Evolutionary conservation across 176 grass and related monocot genomes (phyloP), one percentile per base, ranked within the genome.

Genomic region (Juncus inflexus): DNA sequence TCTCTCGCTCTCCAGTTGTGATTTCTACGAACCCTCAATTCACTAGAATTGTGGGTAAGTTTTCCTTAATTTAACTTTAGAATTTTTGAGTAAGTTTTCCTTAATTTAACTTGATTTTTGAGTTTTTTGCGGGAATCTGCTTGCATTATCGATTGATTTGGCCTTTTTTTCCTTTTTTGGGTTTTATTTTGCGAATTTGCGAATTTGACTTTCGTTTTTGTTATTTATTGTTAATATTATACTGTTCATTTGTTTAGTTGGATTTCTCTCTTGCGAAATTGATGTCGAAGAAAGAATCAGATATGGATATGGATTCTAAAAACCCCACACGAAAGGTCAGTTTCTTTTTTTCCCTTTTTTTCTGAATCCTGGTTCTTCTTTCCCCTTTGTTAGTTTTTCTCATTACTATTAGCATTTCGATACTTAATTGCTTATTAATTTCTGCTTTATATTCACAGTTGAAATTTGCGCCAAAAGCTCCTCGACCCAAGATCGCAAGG

Each of bases 381-480:
- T 61, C 15, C 37, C 16, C 35, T 12, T 28, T 36, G 5, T 10
- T 28, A 8, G 37, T 61, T 61, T 4, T 61, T 3, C 35, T 12
- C 9, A 35, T 5, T 36, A 61, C 15, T 2, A 47, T 47, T 47
- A 5, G 43, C 43, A 47, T 47, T 47, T 47, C 35, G 37, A 61
- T 36, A 15, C 19, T 61, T 61, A 11, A 8, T 11, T 35, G 10
- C 8, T 7, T 7, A 52, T 61, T 63, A 6, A 8, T 50, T 50
- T 50, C 9, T 35, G 40, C 12, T 47, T 43, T 28, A 3, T 43
- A 54, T 16, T 47, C 3, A n/a, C 61, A 79, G 60, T 12, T 72
- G 67, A 79, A 79, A 72, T 72, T 79, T 50, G 36, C 19, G 37
- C 67, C 77, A 62, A 73, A 72, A 79, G 55, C 55, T 8, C 77